These are phyloP conservation scores for Microbotryomycetes sp. DNA, from an alignment of 1,284 basidiomycete genomes.

Conservation along the genomic window DNA sequence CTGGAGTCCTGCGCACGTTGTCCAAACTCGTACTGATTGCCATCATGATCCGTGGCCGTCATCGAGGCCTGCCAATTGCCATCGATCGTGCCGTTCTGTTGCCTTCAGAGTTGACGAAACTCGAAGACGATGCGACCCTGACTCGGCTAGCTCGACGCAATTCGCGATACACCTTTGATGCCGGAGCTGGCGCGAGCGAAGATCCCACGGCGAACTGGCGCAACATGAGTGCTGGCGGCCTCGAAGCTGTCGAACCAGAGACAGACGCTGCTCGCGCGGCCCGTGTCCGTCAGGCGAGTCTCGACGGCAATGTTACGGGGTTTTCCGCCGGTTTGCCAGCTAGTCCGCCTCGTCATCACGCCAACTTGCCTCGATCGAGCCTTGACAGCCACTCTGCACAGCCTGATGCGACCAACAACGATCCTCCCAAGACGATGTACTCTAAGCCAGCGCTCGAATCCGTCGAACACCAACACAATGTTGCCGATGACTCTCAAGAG, in stretches of 20 bases:
- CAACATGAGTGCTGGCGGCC: not conserved
- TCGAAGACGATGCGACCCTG: not conserved
- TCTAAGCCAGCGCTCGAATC: too few relatives aligned
- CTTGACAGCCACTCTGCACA: too few relatives aligned
- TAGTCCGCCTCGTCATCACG: not conserved
- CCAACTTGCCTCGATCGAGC: not conserved
- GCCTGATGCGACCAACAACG: too few relatives aligned
- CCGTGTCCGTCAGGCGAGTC: not conserved
- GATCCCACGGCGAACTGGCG: not conserved
- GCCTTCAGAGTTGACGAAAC: constrained; percentile 35
- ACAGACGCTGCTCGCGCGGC: constrained; percentile 4
- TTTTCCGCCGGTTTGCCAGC: not conserved
- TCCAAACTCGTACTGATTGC: constrained; percentile 78
- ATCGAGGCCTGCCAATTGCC: constrained; percentile 62
- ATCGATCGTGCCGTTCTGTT: constrained; percentile 66
- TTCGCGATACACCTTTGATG: not conserved
- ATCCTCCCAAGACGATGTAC: too few relatives aligned
- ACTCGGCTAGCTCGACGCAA: not conserved
- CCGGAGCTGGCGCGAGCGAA: not conserved
- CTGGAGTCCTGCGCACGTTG: constrained; percentile 65
- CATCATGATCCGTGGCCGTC: constrained; percentile 89
- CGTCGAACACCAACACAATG: too few relatives aligned
- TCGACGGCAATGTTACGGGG: not conserved
- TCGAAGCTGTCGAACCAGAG: constrained; percentile 1
- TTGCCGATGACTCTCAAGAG: not conserved